A percentile compares a stretch with the other conserved stretches of the same genome.
These are phyloP conservation scores for Gnetum montanum DNA, from an alignment of 75 land plant species.

Conservation along the genomic window DNA sequence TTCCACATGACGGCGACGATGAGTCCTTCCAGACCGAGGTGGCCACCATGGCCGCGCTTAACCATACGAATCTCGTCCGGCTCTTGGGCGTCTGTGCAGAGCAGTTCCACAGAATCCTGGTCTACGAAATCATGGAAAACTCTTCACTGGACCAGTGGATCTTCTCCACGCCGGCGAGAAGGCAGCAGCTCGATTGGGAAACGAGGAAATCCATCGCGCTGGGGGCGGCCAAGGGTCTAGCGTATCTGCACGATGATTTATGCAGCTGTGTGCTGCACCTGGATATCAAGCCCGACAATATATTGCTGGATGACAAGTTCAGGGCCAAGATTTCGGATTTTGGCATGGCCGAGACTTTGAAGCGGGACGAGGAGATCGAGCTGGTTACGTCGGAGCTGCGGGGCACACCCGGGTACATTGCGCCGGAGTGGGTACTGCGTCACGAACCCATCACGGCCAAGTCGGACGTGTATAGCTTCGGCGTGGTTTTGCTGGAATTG, in stretches of 20 bases:
- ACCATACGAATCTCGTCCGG: constrained; percentile 25
- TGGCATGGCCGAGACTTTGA: constrained; percentile 33
- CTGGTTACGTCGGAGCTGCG: constrained; percentile 15
- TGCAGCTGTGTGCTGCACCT: constrained; percentile 29
- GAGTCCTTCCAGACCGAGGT: constrained; percentile 33
- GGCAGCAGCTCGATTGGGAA: constrained; percentile 5
- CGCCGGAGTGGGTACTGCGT: constrained; percentile 25
- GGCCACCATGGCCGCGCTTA: constrained; percentile 30
- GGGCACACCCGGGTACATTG: constrained; percentile 34
- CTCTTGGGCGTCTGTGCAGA: constrained; percentile 30
- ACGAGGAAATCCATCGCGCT: constrained; percentile 9
- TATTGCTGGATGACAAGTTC: constrained; percentile 26
- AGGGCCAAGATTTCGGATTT: constrained; percentile 44
- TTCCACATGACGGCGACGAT: constrained; percentile 22
- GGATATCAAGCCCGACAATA: constrained; percentile 39
- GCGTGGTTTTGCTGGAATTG: constrained; percentile 23
- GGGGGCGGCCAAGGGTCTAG: constrained; percentile 20
- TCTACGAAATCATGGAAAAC: constrained; percentile 23
- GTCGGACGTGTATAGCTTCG: constrained; percentile 34
- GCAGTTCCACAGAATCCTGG: constrained; percentile 7
- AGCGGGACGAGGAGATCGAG: constrained; percentile 15
- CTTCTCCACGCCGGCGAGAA: neutral
- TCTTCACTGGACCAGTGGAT: constrained; percentile 21
- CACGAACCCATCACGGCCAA: constrained; percentile 7
- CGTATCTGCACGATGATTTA: constrained; percentile 27